A percentile compares a stretch with the other conserved stretches of the same genome.
These are phyloP conservation scores for Colletotrichum endophyticum DNA, from an alignment of 2,329 filamentous ascomycete genomes.

Conservation along the genomic window DNA sequence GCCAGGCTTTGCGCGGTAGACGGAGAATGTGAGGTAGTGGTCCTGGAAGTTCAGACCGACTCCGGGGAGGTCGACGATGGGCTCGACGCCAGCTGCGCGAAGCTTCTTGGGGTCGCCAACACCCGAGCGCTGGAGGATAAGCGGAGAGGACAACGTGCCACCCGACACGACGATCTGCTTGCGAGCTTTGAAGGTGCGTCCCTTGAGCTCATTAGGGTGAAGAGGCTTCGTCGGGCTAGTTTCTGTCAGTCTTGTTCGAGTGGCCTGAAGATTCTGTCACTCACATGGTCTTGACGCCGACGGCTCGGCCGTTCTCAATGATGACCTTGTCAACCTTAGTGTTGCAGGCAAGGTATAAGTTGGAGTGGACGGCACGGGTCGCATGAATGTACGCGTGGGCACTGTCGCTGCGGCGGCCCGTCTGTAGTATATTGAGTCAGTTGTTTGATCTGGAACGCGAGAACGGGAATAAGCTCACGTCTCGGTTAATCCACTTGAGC, in stretches of 20 bases:
- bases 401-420: slow-evolving; percentile 76
- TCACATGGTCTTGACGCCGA: slow-evolving; percentile 71
- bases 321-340: slow-evolving; percentile 81
- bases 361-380: slow-evolving; percentile 72
- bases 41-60: slow-evolving; percentile 81
- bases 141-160: slow-evolving; percentile 74
- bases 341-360: slow-evolving; percentile 75
- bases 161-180: slow-evolving; percentile 78
- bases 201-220: slow-evolving; percentile 55
- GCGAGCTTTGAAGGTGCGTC: slow-evolving; percentile 66
- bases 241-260: not conserved
- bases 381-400: slow-evolving; percentile 81
- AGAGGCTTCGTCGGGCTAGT: slow-evolving; percentile 67
- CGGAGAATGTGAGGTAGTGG: slow-evolving; percentile 74
- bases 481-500: slow-evolving; percentile 85
- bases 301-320: slow-evolving; percentile 73
- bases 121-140: slow-evolving; percentile 78
- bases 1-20: slow-evolving; percentile 75
- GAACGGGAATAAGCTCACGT: slow-evolving; percentile 37
- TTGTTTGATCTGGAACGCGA: not conserved
- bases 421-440: slow-evolving; percentile 37
- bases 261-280: slow-evolving; percentile 5
- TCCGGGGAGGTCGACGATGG: slow-evolving; percentile 72
- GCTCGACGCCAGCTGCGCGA: slow-evolving; percentile 69
- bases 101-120: slow-evolving; percentile 76